Percentiles rank a stretch among this genome's conserved stretches.
These are phyloP conservation scores for Domatiomyces globalis DNA, from an alignment of 2,329 filamentous ascomycete species.

Conservation along the genomic window DNA sequence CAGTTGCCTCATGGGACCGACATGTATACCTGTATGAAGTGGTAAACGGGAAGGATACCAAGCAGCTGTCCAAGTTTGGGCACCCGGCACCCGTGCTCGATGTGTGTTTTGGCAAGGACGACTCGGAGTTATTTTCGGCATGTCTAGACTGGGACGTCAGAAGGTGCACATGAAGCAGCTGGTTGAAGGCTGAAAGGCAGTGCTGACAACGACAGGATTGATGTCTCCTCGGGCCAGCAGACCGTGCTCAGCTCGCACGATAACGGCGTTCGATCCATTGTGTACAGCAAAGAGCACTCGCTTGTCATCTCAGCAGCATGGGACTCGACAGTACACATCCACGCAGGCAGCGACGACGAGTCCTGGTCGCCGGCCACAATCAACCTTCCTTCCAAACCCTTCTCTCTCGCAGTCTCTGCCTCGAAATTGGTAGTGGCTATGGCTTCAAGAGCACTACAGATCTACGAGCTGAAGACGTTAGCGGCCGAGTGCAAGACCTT, in stretches of 20 bases:
- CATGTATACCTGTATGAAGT: conserved; percentile 82
- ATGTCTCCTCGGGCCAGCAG: conserved; percentile 58
- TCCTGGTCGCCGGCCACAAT: conserved; percentile 47
- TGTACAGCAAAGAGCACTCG: conserved; percentile 62
- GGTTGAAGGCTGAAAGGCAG: not conserved
- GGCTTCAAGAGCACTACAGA: conserved; percentile 83
- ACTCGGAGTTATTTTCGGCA: conserved; percentile 71
- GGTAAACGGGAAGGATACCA: conserved; percentile 43
- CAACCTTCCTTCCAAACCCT: conserved; percentile 69
- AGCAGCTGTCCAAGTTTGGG: conserved; percentile 38
- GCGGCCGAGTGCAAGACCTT: conserved; percentile 38
- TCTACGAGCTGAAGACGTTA: conserved; percentile 73
- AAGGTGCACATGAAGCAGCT: conserved; percentile 36
- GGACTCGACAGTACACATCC: conserved; percentile 81
- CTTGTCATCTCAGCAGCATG: conserved; percentile 82
- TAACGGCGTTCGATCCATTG: conserved; percentile 66
- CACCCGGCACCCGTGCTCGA: conserved; percentile 78
- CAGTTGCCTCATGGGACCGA: conserved; percentile 93
- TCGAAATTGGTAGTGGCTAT: conserved; percentile 91
- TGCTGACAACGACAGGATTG: conserved; percentile 37
- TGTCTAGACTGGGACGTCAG: conserved; percentile 79
- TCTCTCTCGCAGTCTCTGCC: conserved; percentile 62
- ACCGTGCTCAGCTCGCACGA: conserved; percentile 64
- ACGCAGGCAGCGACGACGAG: conserved; percentile 41
- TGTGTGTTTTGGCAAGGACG: conserved; percentile 73